phyloP scores from a whole-genome alignment of 257 asterid genomes.

The Coffea eugenioides region DNA sequence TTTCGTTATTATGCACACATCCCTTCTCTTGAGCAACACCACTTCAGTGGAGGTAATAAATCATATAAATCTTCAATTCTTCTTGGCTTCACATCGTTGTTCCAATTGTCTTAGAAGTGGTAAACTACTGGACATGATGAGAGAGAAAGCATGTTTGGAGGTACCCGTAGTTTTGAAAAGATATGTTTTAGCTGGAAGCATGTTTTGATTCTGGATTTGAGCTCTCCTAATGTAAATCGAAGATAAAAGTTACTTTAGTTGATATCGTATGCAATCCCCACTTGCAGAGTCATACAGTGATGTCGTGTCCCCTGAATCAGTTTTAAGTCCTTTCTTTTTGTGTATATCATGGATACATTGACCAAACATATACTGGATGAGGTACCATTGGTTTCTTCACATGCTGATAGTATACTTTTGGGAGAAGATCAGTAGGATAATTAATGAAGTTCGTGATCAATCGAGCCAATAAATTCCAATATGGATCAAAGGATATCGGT shows the following conservation, averaged over 20 bases:
- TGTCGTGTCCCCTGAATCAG: background rate
- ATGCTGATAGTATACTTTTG: background rate
- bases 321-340: background rate
- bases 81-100: background rate
- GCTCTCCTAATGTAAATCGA: too few species aligned
- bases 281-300: too few species aligned
- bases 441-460: background rate
- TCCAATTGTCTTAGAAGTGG: background rate
- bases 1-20: slow-evolving; percentile 68
- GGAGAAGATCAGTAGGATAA: background rate
- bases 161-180: background rate
- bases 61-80: background rate
- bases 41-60: slow-evolving; percentile 72
- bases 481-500: background rate
- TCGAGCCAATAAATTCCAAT: background rate
- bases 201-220: background rate
- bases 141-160: background rate
- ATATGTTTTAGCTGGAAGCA: background rate
- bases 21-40: slow-evolving; percentile 73
- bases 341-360: background rate
- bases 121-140: background rate
- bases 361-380: background rate
- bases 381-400: background rate
- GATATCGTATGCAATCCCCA: background rate
- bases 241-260: background rate